A percentile compares a stretch with the other conserved stretches of the same genome.
Conservation (phyloP, 108 stramenopile genomes). For the Hondaea fermentalgiana region DNA sequence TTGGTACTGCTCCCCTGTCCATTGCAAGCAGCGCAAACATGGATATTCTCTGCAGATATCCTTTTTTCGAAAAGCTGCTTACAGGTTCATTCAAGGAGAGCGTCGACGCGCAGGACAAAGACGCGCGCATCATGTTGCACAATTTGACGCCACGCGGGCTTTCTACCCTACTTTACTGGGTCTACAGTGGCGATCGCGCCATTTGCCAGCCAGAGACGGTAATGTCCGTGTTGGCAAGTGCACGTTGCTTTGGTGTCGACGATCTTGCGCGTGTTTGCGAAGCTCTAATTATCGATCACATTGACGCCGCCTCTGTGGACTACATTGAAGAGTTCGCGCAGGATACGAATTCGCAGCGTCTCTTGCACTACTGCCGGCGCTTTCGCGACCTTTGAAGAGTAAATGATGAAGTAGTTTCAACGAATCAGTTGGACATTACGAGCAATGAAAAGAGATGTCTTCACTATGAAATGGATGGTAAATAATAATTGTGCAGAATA, state of each 20-base stretch:
- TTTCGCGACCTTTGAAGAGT: neutral
- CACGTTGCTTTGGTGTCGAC: slow-evolving; percentile 12
- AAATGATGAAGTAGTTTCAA: too few relatives aligned
- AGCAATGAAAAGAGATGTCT: too few relatives aligned
- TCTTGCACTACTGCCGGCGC: neutral
- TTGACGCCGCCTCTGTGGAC: neutral
- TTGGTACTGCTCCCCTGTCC: too few relatives aligned
- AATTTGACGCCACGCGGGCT: neutral
- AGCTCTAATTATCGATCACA: neutral
- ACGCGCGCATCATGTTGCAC: neutral
- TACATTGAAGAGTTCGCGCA: neutral
- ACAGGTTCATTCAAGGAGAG: neutral
- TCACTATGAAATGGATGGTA: too few relatives aligned
- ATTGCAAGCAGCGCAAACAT: neutral
- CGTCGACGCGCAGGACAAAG: neutral
- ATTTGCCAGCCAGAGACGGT: slow-evolving; percentile 1
- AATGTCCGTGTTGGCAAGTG: neutral
- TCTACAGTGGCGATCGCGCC: neutral
- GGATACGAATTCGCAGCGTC: neutral
- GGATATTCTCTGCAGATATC: neutral
- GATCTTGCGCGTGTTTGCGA: slow-evolving; percentile 4
- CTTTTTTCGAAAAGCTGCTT: neutral
- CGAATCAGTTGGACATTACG: too few relatives aligned
- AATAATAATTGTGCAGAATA: too few relatives aligned
- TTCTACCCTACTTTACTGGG: neutral